Base-by-base conservation (phyloP, 2,329 filamentous ascomycete species). In the Teratosphaeria viscida region DNA sequence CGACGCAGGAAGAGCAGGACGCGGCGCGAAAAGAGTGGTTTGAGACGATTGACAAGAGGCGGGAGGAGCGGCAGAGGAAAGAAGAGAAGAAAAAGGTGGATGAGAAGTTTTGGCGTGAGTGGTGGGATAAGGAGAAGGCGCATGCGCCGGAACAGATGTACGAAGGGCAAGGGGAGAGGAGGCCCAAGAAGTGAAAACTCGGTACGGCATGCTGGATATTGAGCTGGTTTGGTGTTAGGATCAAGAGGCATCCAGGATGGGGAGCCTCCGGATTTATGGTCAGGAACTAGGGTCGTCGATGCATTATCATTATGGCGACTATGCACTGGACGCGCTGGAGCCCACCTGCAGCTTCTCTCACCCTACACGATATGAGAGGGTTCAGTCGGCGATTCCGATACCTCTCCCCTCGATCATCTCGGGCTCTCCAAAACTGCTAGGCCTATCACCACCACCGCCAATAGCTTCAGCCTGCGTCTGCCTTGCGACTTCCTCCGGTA, bases 1-100 rank as follows among this genome's bases (percentile, higher is more conserved):
- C 92, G 59, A 95, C 89, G 64, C 88, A 86, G 64, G 85, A 82
- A 58, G 90, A 95, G 73, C 83, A 95, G 74, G 94, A 99, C 76
- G 85, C 85, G 27, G 94, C 94, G 64, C 81, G 94, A 57, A 89
- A 91, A 74, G 91, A 97, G 72, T 99, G 94, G 94, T 97, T 97
- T 74, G 84, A 85, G 57, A 81, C 83, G 64, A 82, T 89, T 57
- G 79, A 89, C 67, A 84, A 90, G 76, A 81, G 92, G 59, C 82
- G 85, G 67, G 78, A 77, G 60, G 84, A 87, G 73, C 78, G 85
- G 43, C 86, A 90, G 73, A 79, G 81, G 63, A 76, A 77, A 62
- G 77, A 77, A 64, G 65, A 69, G 61, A 73, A 74, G 67, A 74
- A 76, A 63, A 65, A 68, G 62, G 68, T 75, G 65, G 71, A 75